Evolutionary conservation across 202 grass and related monocot genomes (phyloP).

Genomic region (Sporobolus alterniflorus): DNA sequence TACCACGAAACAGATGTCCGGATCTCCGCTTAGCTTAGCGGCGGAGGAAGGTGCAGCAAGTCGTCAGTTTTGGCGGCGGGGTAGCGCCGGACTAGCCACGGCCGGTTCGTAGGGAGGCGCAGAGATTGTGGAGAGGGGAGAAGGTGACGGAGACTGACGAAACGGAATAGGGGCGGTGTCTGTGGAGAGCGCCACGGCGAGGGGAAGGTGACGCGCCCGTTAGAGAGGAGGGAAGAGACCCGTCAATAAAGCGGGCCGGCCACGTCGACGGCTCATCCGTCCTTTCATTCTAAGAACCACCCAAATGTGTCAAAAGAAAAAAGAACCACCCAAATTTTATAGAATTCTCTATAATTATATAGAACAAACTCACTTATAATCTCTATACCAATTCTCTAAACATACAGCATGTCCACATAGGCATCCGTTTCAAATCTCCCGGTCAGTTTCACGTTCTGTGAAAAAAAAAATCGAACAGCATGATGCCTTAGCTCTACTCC

Average conservation of each 20-base stretch:
- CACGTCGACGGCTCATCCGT: background rate
- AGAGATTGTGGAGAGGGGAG: background rate
- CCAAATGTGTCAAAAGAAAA: too few relatives aligned
- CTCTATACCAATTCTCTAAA: too few relatives aligned
- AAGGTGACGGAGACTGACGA: background rate
- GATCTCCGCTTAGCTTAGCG: background rate
- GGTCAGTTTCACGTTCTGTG: too few relatives aligned
- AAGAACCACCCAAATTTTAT: too few relatives aligned
- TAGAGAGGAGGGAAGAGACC: background rate
- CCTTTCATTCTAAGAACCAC: too few relatives aligned
- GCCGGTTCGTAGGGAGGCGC: too few relatives aligned
- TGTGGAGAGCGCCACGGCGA: background rate
- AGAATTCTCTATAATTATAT: too few relatives aligned
- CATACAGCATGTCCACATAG: too few relatives aligned
- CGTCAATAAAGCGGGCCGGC: background rate
- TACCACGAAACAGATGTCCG: background rate
- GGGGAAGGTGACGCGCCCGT: background rate
- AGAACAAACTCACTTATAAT: too few relatives aligned
- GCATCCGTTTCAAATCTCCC: too few relatives aligned
- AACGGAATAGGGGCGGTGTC: background rate
- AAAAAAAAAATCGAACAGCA: too few relatives aligned
- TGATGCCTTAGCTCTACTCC: too few relatives aligned
- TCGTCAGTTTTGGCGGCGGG: background rate
- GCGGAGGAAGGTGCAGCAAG: background rate
- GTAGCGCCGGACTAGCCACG: background rate